A percentile compares a stretch with the other conserved stretches of the same genome.
phyloP scores from a whole-genome alignment of 2,329 filamentous ascomycete species.

The Pyrenophora graminea region DNA sequence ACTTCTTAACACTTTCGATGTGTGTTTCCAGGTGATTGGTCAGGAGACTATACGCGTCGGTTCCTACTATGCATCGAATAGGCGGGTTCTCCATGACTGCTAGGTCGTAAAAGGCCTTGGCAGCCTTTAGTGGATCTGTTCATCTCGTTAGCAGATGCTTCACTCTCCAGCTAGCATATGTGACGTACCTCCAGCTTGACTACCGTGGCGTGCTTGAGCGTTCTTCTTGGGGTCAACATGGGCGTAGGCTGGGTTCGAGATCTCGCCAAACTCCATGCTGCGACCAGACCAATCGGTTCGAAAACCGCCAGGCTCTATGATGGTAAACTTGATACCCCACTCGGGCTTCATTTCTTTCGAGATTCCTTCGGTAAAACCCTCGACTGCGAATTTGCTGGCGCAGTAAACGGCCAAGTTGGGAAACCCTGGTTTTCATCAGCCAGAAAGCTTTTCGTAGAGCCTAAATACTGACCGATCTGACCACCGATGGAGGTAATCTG shows the following conservation, averaged over 20 bases:
- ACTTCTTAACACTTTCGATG: slow-evolving; percentile 54
- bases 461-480: slow-evolving; percentile 41
- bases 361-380: slow-evolving; percentile 54
- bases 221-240: slow-evolving; percentile 52
- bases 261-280: slow-evolving; percentile 53
- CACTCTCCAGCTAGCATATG: no score
- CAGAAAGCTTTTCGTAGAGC: background rate
- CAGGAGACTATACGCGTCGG: slow-evolving; percentile 57
- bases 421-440: slow-evolving; percentile 22
- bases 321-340: slow-evolving; percentile 54
- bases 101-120: slow-evolving; percentile 59
- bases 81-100: slow-evolving; percentile 59
- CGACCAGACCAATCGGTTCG: slow-evolving; percentile 54
- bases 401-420: slow-evolving; percentile 50
- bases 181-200: slow-evolving; percentile 47
- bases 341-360: slow-evolving; percentile 52
- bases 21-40: slow-evolving; percentile 57
- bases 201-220: slow-evolving; percentile 49
- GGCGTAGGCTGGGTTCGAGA: slow-evolving; percentile 53
- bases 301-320: slow-evolving; percentile 54
- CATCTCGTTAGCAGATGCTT: background rate
- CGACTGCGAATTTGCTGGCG: slow-evolving; percentile 53
- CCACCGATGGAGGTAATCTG: slow-evolving; percentile 61
- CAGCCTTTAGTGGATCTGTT: slow-evolving; percentile 56
- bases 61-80: slow-evolving; percentile 58